Evolutionary conservation across 2,329 filamentous ascomycete genomes (phyloP), one percentile per base, ranked within the genome.

Genomic region (Rutstroemia sydowiana): DNA sequence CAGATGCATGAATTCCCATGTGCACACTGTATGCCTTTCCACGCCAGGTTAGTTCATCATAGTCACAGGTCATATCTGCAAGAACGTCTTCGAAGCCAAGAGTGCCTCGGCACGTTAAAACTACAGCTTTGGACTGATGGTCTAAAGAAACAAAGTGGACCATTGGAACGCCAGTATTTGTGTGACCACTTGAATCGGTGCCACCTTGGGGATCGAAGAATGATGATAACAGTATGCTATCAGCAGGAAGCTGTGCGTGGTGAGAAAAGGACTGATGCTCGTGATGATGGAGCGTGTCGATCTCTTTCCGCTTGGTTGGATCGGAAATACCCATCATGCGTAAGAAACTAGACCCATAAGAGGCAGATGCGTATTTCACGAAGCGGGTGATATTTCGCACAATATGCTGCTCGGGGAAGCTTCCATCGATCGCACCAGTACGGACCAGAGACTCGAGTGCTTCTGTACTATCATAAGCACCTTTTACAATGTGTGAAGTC

Each of bases 281-380:
- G 48, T 75, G 70, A 60, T 85, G 81, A 56, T 67, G 65, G 18
- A 47, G 34, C 8, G 59, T 57, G 47, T 65, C 57, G 23, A 64
- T 61, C 1, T 73, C 76, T 47, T 57, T 62, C n/a, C 39, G 37
- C 14, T 20, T 21, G 8, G 16, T 75, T 70, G 64, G 76, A 67
- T 42, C 77, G 66, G 56, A 76, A 75, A 85, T 82, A 2, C 81
- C 81, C 70, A 85, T 73, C 20, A 84, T 71, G 50, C 78, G 77
- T 44, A 85, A 71, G 54, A 85, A 85, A 42, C 75, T 75, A 0
- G 79, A 79, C 0, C 82, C 82, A 52, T 86, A 85, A 0, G 80
- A 79, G 1, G 82, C 82, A 1, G 82, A 84, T 1, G 82, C 81
- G 60, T 83, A 85, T 3, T 79, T 75, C 70, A 85, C 82, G 55